phyloP scores from a whole-genome alignment of 805 yeast genomes.

The Starmerella sirachaensis region DNA sequence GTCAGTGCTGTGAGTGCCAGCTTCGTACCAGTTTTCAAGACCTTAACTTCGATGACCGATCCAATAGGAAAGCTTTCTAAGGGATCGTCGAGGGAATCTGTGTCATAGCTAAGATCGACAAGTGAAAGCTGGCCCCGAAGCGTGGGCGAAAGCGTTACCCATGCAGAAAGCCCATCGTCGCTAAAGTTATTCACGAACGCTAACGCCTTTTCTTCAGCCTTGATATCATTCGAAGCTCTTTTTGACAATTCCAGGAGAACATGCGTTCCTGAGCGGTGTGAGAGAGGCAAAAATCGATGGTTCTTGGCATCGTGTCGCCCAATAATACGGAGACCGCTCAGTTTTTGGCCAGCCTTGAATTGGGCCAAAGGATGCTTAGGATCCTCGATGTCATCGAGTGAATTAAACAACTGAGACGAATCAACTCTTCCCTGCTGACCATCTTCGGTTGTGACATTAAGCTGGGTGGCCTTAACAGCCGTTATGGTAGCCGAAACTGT shows the following conservation, averaged over 20 bases:
- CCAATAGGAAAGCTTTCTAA: constrained; percentile 61
- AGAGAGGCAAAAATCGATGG: constrained; percentile 54
- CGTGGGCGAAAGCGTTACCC: constrained; percentile 60
- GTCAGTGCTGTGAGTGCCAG: constrained; percentile 24
- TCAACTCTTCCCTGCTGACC: constrained; percentile 77
- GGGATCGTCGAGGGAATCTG: constrained; percentile 36
- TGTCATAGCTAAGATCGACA: constrained; percentile 49
- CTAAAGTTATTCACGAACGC: constrained; percentile 58
- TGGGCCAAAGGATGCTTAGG: constrained; percentile 44
- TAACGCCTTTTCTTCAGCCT: constrained; percentile 39
- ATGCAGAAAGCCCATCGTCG: constrained; percentile 39
- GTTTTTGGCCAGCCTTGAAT: constrained; percentile 44
- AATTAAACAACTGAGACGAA: constrained; percentile 53
- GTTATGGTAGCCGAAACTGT: constrained; percentile 34
- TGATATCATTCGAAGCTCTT: constrained; percentile 34
- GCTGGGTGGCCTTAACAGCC: constrained; percentile 56
- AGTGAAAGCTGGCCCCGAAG: constrained; percentile 55
- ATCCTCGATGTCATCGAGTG: constrained; percentile 44
- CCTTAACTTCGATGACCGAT: constrained; percentile 48
- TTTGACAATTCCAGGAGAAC: constrained; percentile 54
- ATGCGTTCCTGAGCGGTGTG: constrained; percentile 45
- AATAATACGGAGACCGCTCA: constrained; percentile 50
- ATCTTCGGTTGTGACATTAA: constrained; percentile 55
- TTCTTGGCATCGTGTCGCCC: constrained; percentile 66
- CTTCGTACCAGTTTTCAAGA: constrained; percentile 38